Evolutionary conservation across 2,329 filamentous ascomycete species (phyloP).

Genomic region (Epichloe brachyelytri): DNA sequence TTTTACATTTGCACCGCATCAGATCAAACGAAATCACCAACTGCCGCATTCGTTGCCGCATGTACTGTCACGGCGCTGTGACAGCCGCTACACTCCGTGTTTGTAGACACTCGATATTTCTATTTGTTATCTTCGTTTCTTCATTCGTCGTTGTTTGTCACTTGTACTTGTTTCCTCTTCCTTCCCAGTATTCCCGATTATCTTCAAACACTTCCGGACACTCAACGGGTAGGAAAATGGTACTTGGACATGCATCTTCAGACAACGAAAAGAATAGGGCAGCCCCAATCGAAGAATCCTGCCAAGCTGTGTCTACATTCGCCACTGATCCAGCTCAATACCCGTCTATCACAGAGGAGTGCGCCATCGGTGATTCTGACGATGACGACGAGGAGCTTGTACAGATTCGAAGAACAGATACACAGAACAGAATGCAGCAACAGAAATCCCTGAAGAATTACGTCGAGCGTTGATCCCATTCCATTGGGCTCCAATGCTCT

Average conservation of each 20-base stretch:
- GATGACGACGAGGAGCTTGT: conserved; percentile 7
- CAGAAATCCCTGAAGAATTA: conserved; percentile 6
- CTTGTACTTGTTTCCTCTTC: neutral
- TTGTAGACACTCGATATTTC: neutral
- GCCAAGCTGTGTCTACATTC: neutral
- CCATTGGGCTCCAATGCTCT: conserved; percentile 48
- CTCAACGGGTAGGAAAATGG: neutral
- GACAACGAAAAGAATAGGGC: neutral
- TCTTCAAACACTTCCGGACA: neutral
- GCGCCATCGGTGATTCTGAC: conserved; percentile 7
- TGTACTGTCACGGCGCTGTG: neutral
- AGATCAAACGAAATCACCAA: neutral
- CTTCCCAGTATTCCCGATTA: neutral
- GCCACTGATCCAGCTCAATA: neutral
- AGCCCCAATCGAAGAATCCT: neutral
- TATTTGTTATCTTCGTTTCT: neutral
- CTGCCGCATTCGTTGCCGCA: neutral
- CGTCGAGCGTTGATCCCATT: conserved; percentile 33
- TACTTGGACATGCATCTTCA: neutral
- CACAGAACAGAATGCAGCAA: conserved; percentile 3
- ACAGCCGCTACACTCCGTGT: neutral
- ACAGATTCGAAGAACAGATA: neutral
- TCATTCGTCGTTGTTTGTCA: neutral
- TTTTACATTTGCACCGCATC: neutral
- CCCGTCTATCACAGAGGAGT: conserved; percentile 1